Percentiles rank a stretch among this genome's conserved stretches.
These are phyloP conservation scores for Populus trichocarpa DNA, from an alignment of 441 rosid species.

Conservation along the genomic window DNA sequence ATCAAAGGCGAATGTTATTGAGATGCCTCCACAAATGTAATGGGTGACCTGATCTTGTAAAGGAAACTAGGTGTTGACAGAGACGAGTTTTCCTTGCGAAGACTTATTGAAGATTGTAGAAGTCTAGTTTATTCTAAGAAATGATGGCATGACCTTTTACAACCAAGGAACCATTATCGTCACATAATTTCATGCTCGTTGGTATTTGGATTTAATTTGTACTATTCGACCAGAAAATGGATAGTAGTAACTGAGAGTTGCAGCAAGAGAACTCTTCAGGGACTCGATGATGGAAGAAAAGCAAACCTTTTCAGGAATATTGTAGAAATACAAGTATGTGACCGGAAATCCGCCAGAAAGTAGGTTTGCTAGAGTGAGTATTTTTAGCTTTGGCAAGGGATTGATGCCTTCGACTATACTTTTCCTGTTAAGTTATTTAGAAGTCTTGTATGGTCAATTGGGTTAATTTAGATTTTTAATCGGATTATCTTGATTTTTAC, in stretches of 20 bases:
- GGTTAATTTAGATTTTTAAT: no score
- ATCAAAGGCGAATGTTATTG: constrained; percentile 72
- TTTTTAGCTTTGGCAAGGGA: constrained; percentile 21
- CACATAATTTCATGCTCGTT: constrained; percentile 67
- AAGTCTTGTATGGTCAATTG: no score
- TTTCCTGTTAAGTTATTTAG: constrained; percentile 21
- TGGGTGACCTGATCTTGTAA: constrained; percentile 56
- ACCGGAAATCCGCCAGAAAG: constrained; percentile 84
- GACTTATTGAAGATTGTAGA: constrained; percentile 44
- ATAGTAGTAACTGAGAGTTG: constrained; percentile 48
- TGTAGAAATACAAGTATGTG: constrained; percentile 70
- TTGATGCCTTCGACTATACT: constrained; percentile 42
- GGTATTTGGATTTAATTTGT: constrained; percentile 28
- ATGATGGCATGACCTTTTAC: constrained; percentile 48
- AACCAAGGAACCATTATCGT: constrained; percentile 60
- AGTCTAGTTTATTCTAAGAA: constrained; percentile 45
- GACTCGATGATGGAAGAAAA: constrained; percentile 29
- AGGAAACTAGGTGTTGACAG: constrained; percentile 40
- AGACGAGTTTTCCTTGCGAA: constrained; percentile 55
- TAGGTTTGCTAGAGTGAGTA: constrained; percentile 62
- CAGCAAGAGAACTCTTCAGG: constrained; percentile 48
- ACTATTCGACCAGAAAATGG: constrained; percentile 75
- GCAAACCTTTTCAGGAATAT: constrained; percentile 23
- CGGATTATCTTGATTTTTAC: no score
- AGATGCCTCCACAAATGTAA: constrained; percentile 62